Evolutionary conservation across 2,329 filamentous ascomycete species (phyloP).

Genomic region (Dothistroma pini): DNA sequence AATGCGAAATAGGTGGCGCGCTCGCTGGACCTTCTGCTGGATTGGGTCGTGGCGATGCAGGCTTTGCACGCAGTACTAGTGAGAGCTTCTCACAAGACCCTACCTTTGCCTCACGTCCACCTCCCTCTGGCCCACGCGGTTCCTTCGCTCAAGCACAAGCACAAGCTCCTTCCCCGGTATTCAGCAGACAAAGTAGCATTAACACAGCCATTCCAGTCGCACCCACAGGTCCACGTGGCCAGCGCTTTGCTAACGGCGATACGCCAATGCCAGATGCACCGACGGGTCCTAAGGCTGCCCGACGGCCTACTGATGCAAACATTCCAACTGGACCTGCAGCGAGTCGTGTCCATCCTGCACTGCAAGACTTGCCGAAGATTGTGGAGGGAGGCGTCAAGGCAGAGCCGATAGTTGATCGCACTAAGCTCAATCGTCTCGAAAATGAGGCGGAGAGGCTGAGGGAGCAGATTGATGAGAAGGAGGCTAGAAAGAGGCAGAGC

Average conservation of each 20-base stretch:
- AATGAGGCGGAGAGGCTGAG: constrained; percentile 47
- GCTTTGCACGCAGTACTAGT: constrained; percentile 8
- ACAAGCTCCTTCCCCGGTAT: constrained; percentile 11
- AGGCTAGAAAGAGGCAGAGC: constrained; percentile 42
- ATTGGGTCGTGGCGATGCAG: constrained; percentile 28
- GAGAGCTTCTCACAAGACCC: constrained; percentile 15
- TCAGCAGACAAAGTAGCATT: constrained; percentile 42
- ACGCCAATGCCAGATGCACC: constrained; percentile 26
- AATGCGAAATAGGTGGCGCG: constrained; percentile 3
- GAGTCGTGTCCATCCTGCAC: constrained; percentile 30
- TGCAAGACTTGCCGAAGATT: constrained; percentile 44
- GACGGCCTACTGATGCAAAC: constrained; percentile 21
- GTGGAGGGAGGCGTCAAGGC: constrained; percentile 44
- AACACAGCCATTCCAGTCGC: constrained; percentile 36
- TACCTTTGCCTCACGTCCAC: constrained; percentile 15
- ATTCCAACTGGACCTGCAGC: constrained; percentile 12
- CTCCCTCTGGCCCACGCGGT: constrained; percentile 34
- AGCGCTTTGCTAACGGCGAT: constrained; percentile 40
- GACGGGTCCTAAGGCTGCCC: constrained; percentile 27
- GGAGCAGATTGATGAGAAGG: constrained; percentile 46
- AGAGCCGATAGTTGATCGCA: constrained; percentile 42
- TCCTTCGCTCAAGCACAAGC: constrained; percentile 25
- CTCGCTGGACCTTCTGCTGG: constrained; percentile 16
- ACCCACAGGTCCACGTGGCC: constrained; percentile 44
- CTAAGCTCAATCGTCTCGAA: constrained; percentile 44